Percentiles rank a stretch among this genome's conserved stretches.
These are phyloP conservation scores for Tolypocladium guangdongense DNA, from an alignment of 2,329 filamentous ascomycete species.

Conservation along the genomic window DNA sequence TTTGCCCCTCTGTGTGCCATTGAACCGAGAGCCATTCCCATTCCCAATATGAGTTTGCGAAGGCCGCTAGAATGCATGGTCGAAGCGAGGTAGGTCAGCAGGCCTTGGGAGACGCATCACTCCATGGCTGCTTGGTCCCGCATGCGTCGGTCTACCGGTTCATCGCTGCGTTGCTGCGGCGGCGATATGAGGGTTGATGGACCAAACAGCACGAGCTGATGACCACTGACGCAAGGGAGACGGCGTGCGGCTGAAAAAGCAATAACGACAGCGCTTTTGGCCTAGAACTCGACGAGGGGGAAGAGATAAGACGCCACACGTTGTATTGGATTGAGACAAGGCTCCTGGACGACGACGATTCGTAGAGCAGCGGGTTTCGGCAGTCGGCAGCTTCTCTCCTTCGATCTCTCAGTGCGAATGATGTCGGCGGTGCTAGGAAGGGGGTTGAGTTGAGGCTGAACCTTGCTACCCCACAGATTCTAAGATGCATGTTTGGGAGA, in stretches of 20 bases:
- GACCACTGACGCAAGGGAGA: background rate
- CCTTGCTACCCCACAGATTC: background rate
- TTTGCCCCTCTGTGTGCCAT: background rate
- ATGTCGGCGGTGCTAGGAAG: background rate
- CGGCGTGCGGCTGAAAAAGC: background rate
- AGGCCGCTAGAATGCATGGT: background rate
- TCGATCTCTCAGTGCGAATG: background rate
- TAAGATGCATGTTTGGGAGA: background rate
- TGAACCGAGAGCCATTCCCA: constrained; percentile 1
- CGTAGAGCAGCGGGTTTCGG: background rate
- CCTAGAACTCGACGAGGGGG: background rate
- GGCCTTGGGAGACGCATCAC: background rate
- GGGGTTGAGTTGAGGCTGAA: background rate
- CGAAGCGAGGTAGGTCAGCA: background rate
- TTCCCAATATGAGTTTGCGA: background rate
- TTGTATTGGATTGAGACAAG: background rate
- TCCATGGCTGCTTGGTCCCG: background rate
- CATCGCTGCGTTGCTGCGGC: background rate
- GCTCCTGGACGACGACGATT: background rate
- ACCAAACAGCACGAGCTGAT: background rate
- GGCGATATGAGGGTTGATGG: background rate
- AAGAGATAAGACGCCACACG: background rate
- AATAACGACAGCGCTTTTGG: background rate
- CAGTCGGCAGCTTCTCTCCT: background rate
- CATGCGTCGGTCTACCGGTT: background rate